Percentiles rank a stretch among this genome's conserved stretches.
These are phyloP conservation scores for Cordyceps cicadae DNA, from an alignment of 2,329 filamentous ascomycete genomes.

Conservation along the genomic window DNA sequence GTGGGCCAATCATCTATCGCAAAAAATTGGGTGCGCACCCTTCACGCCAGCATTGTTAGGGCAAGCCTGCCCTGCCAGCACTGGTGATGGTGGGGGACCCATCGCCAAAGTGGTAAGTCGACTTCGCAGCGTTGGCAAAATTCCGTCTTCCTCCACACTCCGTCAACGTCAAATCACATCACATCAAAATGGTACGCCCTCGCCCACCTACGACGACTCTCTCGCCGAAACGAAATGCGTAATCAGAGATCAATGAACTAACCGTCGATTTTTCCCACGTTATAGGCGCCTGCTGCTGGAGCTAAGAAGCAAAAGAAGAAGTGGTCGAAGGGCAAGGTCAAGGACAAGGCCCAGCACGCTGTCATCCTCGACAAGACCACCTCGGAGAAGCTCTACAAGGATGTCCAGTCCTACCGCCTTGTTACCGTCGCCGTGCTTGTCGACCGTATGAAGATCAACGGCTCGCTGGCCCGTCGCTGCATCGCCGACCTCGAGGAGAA, in stretches of 20 bases:
- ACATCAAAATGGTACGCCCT: constrained; percentile 35
- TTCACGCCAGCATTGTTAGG: constrained; percentile 27
- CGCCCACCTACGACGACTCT: constrained; percentile 9
- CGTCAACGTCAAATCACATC: constrained; percentile 32
- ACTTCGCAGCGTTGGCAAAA: constrained; percentile 22
- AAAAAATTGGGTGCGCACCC: constrained; percentile 22
- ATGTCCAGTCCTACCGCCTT: constrained; percentile 99
- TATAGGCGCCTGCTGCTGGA: constrained; percentile 34
- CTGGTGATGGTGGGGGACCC: constrained; percentile 14
- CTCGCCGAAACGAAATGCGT: constrained; percentile 11
- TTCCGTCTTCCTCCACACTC: constrained; percentile 27
- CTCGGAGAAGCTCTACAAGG: constrained; percentile 98
- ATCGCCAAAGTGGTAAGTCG: constrained; percentile 21
- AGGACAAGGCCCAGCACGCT: constrained; percentile 99
- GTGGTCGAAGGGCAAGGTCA: constrained; percentile 63
- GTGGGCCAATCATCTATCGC: constrained; percentile 28
- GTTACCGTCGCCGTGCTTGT: constrained; percentile 97
- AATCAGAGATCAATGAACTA: constrained; percentile 10
- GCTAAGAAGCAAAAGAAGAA: constrained; percentile 41
- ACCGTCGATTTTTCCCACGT: constrained; percentile 5
- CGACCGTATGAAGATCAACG: constrained; percentile 99
- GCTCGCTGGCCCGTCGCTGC: constrained; percentile 84
- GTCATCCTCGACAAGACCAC: constrained; percentile 98
- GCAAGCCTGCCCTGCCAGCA: constrained; percentile 31
- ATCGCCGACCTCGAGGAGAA: constrained; percentile 92